Base-by-base conservation (phyloP, 2,329 filamentous ascomycete genomes). In the Aureobasidium uvarum region DNA sequence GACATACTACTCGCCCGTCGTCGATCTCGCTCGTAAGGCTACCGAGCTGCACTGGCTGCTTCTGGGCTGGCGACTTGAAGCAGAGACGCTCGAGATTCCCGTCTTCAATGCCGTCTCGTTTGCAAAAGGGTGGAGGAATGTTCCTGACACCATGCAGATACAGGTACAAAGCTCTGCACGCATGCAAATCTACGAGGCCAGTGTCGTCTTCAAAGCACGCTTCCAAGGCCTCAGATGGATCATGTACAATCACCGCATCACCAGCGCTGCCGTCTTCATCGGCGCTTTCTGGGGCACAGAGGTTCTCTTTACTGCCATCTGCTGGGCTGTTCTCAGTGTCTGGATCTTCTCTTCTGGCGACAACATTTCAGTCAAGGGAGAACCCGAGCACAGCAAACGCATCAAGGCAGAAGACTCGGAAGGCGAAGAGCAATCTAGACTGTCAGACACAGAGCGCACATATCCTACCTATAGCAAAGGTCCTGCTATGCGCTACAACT, bases 211-310 rank as follows among this genome's bases (percentile, higher is more conserved):
- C 68, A 86, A 84, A 33, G 93, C 94, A 5, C 84, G 86, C 62
- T 86, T 97, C 69, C 83, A 84, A 13, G 94, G 94, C 0, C 75
- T 97, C 67, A 81, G 85, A 56, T 95, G 90, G 86, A 72, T 93
- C 64, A 96, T 99, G 90, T 95, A 95, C 72, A 87, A 91, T 67
- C 89, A 94, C 78, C 86, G 89, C 14, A 72, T 95, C 41, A 75
- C 86, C 1, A 87, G 87, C 5, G 92, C 92, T 66, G 62, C 89
- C 0, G 72, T 88, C 0, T 89, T 92, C 71, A 90, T 88, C 0
- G 76, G 80, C 0, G 70, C 85, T 0, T 97, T 97, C 76, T 98
- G 93, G 92, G 74, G 80, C 1, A 85, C 86, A 14, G 92, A 94
- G 73, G 82, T 96, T 71, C 69, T 86, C 0, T 89, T 88, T 48